phyloP scores from a whole-genome alignment of 352 stramenopile genomes.

The Phytophthora megakarya region DNA sequence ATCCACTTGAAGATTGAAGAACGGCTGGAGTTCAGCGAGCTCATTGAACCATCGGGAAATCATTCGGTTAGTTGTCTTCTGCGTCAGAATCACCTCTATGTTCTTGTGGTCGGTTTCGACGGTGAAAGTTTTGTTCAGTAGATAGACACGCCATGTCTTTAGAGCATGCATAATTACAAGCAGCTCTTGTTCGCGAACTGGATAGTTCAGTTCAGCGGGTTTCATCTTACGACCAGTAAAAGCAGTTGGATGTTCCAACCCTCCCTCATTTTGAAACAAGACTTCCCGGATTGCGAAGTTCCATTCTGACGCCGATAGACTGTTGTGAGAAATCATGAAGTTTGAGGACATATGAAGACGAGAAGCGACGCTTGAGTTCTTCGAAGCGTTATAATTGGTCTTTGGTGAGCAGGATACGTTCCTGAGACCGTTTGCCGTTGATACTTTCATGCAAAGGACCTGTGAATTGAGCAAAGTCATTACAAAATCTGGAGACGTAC shows the following conservation, averaged over 20 bases:
- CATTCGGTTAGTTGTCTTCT: conserved; percentile 22
- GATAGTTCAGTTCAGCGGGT: too few relatives aligned
- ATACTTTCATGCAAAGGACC: conserved; percentile 3
- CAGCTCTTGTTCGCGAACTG: too few relatives aligned
- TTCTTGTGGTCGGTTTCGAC: conserved; percentile 26
- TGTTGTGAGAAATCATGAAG: not conserved
- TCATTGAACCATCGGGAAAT: conserved; percentile 24
- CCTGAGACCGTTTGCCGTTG: not conserved
- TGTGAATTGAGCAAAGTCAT: conserved; percentile 7
- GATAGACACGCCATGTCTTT: too few relatives aligned
- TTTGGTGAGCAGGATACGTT: too few relatives aligned
- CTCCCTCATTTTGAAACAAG: conserved; percentile 21
- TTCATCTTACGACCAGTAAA: not conserved
- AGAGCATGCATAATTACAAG: too few relatives aligned
- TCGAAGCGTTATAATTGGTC: too few relatives aligned
- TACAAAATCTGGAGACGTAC: not conserved
- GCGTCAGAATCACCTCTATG: conserved; percentile 23
- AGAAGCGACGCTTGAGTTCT: too few relatives aligned
- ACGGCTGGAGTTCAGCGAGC: conserved; percentile 11
- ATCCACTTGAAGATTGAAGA: conserved; percentile 16
- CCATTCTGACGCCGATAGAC: conserved; percentile 14
- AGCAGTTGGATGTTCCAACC: conserved; percentile 6
- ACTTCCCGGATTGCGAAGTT: conserved; percentile 12
- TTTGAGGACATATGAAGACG: too few relatives aligned
- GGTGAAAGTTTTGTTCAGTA: conserved; percentile 1